Evolutionary conservation across 495 filamentous ascomycete species (phyloP), one percentile per base, ranked within the genome.

Genomic region (Aspergillus affinis): DNA sequence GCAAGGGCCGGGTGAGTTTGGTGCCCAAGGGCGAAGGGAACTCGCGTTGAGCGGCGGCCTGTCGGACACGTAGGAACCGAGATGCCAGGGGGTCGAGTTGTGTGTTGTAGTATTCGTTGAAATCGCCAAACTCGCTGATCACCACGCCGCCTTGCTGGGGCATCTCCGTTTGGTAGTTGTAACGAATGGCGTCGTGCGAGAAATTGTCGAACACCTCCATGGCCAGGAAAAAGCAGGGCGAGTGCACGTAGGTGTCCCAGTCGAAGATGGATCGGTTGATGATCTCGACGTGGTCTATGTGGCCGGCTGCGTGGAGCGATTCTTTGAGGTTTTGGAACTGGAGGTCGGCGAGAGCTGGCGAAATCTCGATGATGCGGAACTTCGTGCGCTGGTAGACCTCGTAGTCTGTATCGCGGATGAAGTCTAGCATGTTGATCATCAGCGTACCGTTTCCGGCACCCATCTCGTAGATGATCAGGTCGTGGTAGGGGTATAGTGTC

Each of bases 131-230:
- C 10, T 75, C 75, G 68, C 96, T 91, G 73, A 98, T 91, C 21
- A 98, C 75, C 12, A 97, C 94, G 45, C 82, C 84, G 46, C 90
- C 91, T 75, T 99, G 94, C 50, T 94, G 81, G 0, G 93, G 88
- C 51, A 85, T 68, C 66, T 90, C 86, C 18, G 91, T 95, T 36
- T 73, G 66, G 6, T 82, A 75, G 72, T 97, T 86, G 79, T 96
- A 97, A 63, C 94, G 91, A 65, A 99, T 84, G 46, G 86, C 81
- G 77, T 99, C 94, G 77, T 99, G 94, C 21, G 90, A 86, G 74
- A 99, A 98, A 75, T 99, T 99, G 76, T 99, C 94, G 67, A 97
- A 93, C 57, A 99, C 94, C 70, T 99, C 94, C 65, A 99, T 87
- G n/a, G 93, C 94, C 5, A 99, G 83, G 79, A 99, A 97, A 78